A percentile compares a stretch with the other conserved stretches of the same genome.
phyloP scores from a whole-genome alignment of 129 eudicot genomes.

The Artemisia argyi region DNA sequence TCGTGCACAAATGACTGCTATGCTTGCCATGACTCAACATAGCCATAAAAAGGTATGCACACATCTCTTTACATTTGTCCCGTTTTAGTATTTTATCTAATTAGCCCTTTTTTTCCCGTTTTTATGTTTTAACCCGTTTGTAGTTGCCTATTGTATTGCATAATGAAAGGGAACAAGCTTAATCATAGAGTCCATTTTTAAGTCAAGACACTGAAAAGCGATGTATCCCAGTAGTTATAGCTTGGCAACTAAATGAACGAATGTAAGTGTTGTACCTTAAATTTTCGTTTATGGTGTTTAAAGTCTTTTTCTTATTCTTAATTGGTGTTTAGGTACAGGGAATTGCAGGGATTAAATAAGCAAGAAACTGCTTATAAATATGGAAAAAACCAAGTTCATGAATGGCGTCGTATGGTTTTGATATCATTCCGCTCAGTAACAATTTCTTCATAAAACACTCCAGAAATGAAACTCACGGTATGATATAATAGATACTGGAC shows the following conservation, averaged over 20 bases:
- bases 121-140: background rate
- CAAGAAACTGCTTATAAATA: no score
- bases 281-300: constrained; percentile 3
- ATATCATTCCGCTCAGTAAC: no score
- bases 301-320: no score
- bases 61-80: no score
- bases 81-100: no score
- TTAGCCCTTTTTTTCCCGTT: background rate
- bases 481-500: no score
- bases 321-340: no score
- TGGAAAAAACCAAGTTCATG: no score
- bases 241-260: constrained; percentile 97
- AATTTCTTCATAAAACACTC: no score
- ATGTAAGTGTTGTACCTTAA: constrained; percentile 44
- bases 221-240: constrained; percentile 91
- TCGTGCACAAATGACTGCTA: constrained; percentile 98
- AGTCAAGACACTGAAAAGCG: constrained; percentile 84
- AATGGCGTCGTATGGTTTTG: no score
- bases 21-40: constrained; percentile 98
- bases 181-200: constrained; percentile 83
- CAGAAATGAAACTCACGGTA: no score
- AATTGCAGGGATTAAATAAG: no score
- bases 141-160: constrained; percentile 87
- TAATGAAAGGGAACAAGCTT: constrained; percentile 83
- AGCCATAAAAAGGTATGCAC: constrained; percentile 74